Base-by-base conservation (phyloP, 768 basidiomycete species). In the Saitozyma podzolica region DNA sequence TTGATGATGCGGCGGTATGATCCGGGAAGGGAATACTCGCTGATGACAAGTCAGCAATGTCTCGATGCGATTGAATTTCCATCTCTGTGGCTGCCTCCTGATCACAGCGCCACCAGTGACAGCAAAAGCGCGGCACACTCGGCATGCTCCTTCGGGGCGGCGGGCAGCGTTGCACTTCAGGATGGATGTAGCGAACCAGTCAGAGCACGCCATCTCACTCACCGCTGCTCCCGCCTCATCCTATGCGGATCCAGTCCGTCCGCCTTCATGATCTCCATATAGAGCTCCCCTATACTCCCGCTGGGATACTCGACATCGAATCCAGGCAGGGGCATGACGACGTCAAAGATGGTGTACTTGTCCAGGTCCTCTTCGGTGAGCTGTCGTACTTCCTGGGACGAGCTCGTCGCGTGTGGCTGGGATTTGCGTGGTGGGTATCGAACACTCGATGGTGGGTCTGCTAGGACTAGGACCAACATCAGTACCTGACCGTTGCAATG, bases 311-410 rank as follows among this genome's bases (percentile, higher is more conserved):
- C 88, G 17, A 98, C 91, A 72, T 95, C 91, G 66, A 87, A 92
- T 4, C 96, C 96, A 39, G 96, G 94, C 17, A 98, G 82, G n/a
- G 96, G 94, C 88, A 98, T 91, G 65, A 98, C 86, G 59, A 98
- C 90, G 79, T 99, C 95, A 73, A 92, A 91, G 64, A 98, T 91
- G 14, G 87, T 86, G 80, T 93, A 89, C 60, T 89, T 86, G 71
- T 54, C 54, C 51, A 92, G 78, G 76, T 97, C 91, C 16, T 84
- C 89, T 67, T 86, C 86, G 0, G 87, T 87, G 58, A 99, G 80
- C 3, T 87, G 86, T 80, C 89, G 92, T 60, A 96, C 86, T 48
- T 84, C 86, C 20, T 86, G 61, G 14, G 57, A 61, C 8, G 75
- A 76, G 2, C 76, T 61, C 6, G 75, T 76, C 53, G 71, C 71